Conservation (phyloP, 176 grass and related monocot species). For the Cenchrus americanus region DNA sequence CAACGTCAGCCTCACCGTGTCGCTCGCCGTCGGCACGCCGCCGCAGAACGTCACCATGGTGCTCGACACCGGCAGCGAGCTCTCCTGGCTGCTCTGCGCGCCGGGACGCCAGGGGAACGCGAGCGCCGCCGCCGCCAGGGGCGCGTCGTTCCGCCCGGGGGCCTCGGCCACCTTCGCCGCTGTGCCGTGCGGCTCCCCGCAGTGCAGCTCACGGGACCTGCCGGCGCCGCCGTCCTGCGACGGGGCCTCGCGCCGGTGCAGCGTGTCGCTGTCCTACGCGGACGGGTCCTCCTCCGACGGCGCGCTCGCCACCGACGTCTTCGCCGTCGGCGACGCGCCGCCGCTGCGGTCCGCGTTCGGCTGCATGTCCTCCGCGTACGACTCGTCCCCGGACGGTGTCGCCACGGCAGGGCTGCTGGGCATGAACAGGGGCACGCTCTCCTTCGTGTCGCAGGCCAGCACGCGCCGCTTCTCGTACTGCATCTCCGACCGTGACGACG, state of each 20-base stretch:
- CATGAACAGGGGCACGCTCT: slow-evolving; percentile 88
- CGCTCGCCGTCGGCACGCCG: slow-evolving; percentile 78
- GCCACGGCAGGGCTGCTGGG: slow-evolving; percentile 72
- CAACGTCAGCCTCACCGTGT: slow-evolving; percentile 88
- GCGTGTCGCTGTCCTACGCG: slow-evolving; percentile 77
- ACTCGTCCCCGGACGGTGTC: slow-evolving; percentile 57
- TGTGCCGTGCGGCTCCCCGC: slow-evolving; percentile 72
- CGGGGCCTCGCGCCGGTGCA: slow-evolving; percentile 52
- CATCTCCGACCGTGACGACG: slow-evolving; percentile 90
- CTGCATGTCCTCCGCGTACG: slow-evolving; percentile 74
- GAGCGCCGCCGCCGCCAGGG: slow-evolving; percentile 10
- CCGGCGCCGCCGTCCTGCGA: slow-evolving; percentile 75
- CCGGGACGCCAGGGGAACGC: neutral
- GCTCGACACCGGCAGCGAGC: slow-evolving; percentile 97
- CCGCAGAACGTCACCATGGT: slow-evolving; percentile 90
- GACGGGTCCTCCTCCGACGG: slow-evolving; percentile 88
- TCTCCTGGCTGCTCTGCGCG: slow-evolving; percentile 83
- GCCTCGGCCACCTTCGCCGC: slow-evolving; percentile 68
- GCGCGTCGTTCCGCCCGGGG: slow-evolving; percentile 42
- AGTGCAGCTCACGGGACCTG: slow-evolving; percentile 72
- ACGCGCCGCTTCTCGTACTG: slow-evolving; percentile 95
- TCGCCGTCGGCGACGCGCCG: slow-evolving; percentile 57
- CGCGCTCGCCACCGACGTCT: slow-evolving; percentile 74
- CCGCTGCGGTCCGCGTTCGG: slow-evolving; percentile 77
- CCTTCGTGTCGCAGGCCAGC: slow-evolving; percentile 78